These are phyloP conservation scores for Cutaneotrichosporon spelunceum DNA, from an alignment of 1,284 basidiomycete genomes.

Conservation along the genomic window DNA sequence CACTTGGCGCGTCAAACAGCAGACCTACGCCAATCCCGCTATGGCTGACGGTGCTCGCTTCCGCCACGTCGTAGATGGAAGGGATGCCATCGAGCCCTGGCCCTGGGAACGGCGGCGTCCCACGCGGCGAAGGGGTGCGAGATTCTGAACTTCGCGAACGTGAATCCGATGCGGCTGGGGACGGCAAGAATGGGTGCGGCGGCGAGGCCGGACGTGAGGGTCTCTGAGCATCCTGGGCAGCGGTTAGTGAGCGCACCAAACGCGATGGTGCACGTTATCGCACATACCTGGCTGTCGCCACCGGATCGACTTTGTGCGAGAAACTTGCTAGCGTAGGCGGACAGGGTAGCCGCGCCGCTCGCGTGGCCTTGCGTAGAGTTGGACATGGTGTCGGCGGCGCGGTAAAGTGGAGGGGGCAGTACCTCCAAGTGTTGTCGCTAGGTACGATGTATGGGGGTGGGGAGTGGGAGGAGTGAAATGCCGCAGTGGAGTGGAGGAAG, in stretches of 20 bases:
- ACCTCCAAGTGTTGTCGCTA: background rate
- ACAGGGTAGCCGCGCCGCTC: constrained; percentile 28
- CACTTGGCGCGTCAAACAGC: constrained; percentile 27
- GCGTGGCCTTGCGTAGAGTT: background rate
- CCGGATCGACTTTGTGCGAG: constrained; percentile 27
- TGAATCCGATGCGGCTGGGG: constrained; percentile 34
- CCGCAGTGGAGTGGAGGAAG: background rate
- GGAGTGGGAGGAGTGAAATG: background rate
- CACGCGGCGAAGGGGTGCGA: constrained; percentile 29
- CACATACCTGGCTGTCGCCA: constrained; percentile 9
- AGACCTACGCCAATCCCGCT: constrained; percentile 35
- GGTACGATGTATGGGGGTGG: background rate
- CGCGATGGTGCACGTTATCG: background rate
- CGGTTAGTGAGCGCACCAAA: background rate
- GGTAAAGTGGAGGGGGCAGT: background rate
- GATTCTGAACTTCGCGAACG: constrained; percentile 33
- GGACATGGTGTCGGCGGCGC: constrained; percentile 7
- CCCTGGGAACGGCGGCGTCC: constrained; percentile 45
- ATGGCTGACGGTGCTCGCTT: constrained; percentile 8
- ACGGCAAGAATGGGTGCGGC: constrained; percentile 46
- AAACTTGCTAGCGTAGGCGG: constrained; percentile 45
- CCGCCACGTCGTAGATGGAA: constrained; percentile 33
- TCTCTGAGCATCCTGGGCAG: background rate
- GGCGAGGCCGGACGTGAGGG: constrained; percentile 10
- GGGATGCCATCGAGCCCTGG: constrained; percentile 42